Evolutionary conservation across 2,329 filamentous ascomycete genomes (phyloP), one percentile per base, ranked within the genome.

Genomic region (Trichoderma lentiforme): DNA sequence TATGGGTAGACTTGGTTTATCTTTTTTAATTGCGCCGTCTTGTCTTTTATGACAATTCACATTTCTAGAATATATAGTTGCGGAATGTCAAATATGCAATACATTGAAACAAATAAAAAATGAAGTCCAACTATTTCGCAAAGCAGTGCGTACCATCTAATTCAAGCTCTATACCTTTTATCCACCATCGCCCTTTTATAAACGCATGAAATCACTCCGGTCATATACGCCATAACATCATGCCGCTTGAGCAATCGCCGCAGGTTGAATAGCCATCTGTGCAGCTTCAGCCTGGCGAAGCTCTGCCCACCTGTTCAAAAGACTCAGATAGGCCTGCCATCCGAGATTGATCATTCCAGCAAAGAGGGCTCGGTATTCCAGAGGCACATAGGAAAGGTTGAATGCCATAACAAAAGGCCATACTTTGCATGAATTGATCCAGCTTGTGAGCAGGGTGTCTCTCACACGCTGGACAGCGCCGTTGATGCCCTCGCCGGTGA

Each of bases 271-370:
- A 36, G 15, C 39, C 18, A 39, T 4, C 1, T 62, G 14, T n/a
- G 32, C 60, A 15, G 43, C 68, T 32, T 51, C 70, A 7, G 70
- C 71, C 53, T 75, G 74, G 57, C 62, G 58, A 57, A 73, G 79
- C 80, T 94, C 93, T 2, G 93, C 93, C 73, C 85, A 84, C 77
- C 91, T 87, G 77, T 97, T 97, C 77, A 97, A 81, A 81, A 90
- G 92, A 76, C 91, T 93, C 76, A 98, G 79, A 84, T 97, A 98
- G 1, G 93, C 94, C 86, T 97, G 95, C 95, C 95, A 98, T 0
- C 92, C 93, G 66, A 97, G 91, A 1, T 93, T 93, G 74, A 97
- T 87, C 7, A 92, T 83, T 1, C 93, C 93, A 0, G 92, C 89
- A 76, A 97, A 96, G 18, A 97, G 87, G 76, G 90, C 93, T 65